Evolutionary conservation across 1,284 basidiomycete species (phyloP).

Genomic region (Rhodotorula glutinis): DNA sequence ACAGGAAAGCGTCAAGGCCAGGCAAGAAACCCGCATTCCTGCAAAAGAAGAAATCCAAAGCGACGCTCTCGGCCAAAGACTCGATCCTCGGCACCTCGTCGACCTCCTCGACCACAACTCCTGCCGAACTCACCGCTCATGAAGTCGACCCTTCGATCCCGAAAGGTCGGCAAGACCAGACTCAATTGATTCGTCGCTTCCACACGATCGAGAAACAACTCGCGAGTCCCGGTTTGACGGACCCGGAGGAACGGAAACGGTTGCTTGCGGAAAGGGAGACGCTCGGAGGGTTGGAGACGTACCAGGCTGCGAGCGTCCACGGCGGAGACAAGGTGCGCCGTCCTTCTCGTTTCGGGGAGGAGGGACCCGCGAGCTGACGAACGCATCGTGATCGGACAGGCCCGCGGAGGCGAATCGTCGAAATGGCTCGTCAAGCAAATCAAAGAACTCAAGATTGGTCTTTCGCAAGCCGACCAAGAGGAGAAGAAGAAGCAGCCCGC

Average conservation of each 20-base stretch:
- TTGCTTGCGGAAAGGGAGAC: constrained; percentile 31
- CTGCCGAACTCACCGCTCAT: neutral
- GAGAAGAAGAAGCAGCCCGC: constrained; percentile 1
- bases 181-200: constrained; percentile 39
- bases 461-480: constrained; percentile 18
- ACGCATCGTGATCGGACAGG: too few species aligned
- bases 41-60: constrained; percentile 11
- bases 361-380: too few species aligned
- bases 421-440: constrained; percentile 44
- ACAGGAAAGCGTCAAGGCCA: constrained; percentile 27
- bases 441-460: constrained; percentile 35
- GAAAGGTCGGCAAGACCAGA: constrained; percentile 13
- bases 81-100: neutral
- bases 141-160: constrained; percentile 5
- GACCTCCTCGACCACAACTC: too few species aligned
- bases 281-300: constrained; percentile 43
- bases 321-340: constrained; percentile 36
- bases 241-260: constrained; percentile 28
- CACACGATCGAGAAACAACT: constrained; percentile 44
- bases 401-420: constrained; percentile 41
- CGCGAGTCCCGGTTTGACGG: constrained; percentile 26
- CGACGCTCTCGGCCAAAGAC: neutral
- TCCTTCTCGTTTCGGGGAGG: too few species aligned
- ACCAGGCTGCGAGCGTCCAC: constrained; percentile 42
- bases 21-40: constrained; percentile 32